Base-by-base conservation (phyloP, 148 eudicot genomes). In the Salicornia ramosissima region DNA sequence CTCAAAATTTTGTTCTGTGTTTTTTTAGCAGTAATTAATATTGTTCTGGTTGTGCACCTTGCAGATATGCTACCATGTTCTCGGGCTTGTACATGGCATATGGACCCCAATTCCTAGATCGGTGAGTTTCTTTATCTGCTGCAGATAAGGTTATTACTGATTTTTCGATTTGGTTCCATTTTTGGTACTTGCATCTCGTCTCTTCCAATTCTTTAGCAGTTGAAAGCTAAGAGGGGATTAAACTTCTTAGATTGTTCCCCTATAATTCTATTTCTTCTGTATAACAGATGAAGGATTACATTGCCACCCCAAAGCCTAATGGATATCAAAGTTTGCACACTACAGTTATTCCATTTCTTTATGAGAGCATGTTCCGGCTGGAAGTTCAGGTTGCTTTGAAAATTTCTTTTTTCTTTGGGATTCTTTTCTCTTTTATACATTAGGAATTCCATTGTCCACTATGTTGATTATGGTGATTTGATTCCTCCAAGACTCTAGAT, bases 291-390 rank as follows among this genome's bases (percentile, higher is more conserved):
- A 94, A 91, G 72, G 99, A 94, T 69, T 90, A 87, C 70, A 91
- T 94, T 77, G 99, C 99, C 31, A 90, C 97, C 66, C 88, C 99
- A 36, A 94, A 94, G 77, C 93, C 97, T 26, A 94, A 94, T 75
- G 99, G 99, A 57, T 94, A 90, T 78, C 96, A 91, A 78, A 94
- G 99, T 79, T 86, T 94, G 84, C 99, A 94, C 79, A 94, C 99
- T 28, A 91, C 93, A 34, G 99, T 94, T 34, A 94, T 94, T 68
- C 99, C 99, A 53, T 94, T 94, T 85, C 93, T 94, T 51, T 87
- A 94, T 58, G 99, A 90, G 83, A 94, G 99, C 90, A 94, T 86
- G 91, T 94, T 94, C 73, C 84, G 89, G 71, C 77, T 94, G 71
- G 99, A 94, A 82, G 96, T 94, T 78, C 99, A 91, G 99, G 99